phyloP scores from a whole-genome alignment of 495 filamentous ascomycete species.

The Gamarada debralockiae region DNA sequence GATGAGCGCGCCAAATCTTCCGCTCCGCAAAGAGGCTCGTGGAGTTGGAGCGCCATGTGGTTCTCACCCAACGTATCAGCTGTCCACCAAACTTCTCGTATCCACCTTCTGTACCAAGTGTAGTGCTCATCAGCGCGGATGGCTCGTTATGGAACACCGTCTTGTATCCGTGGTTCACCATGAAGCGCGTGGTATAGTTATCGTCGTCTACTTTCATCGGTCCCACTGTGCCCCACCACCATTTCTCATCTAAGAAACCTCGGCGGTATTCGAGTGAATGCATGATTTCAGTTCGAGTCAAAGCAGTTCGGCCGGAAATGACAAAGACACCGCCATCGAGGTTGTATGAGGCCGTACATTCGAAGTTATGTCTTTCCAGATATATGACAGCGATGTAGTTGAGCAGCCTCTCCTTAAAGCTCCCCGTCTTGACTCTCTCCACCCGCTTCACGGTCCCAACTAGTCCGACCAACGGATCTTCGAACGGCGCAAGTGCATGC shows the following conservation, averaged over 20 bases:
- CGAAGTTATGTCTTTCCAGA: conserved; percentile 55
- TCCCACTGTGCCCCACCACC: conserved; percentile 37
- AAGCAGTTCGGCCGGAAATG: conserved; percentile 49
- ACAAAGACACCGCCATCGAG: conserved; percentile 54
- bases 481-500: conserved; percentile 46
- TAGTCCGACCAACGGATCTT: conserved; percentile 44
- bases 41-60: conserved; percentile 62
- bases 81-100: conserved; percentile 52
- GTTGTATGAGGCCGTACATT: conserved; percentile 47
- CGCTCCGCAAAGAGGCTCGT: conserved; percentile 50
- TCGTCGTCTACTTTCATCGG: conserved; percentile 62
- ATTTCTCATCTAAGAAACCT: conserved; percentile 54
- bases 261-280: conserved; percentile 44
- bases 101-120: conserved; percentile 41
- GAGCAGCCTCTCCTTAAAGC: conserved; percentile 17
- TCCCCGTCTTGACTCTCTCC: conserved; percentile 32
- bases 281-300: conserved; percentile 44
- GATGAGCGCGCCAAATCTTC: conserved; percentile 38
- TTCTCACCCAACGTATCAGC: conserved; percentile 58
- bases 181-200: conserved; percentile 65
- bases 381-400: conserved; percentile 32
- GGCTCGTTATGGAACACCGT: conserved; percentile 59
- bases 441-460: conserved; percentile 51
- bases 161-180: conserved; percentile 50
- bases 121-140: conserved; percentile 56